Evolutionary conservation across 2,329 filamentous ascomycete species (phyloP).

Genomic region (Harringtonia aguacate): DNA sequence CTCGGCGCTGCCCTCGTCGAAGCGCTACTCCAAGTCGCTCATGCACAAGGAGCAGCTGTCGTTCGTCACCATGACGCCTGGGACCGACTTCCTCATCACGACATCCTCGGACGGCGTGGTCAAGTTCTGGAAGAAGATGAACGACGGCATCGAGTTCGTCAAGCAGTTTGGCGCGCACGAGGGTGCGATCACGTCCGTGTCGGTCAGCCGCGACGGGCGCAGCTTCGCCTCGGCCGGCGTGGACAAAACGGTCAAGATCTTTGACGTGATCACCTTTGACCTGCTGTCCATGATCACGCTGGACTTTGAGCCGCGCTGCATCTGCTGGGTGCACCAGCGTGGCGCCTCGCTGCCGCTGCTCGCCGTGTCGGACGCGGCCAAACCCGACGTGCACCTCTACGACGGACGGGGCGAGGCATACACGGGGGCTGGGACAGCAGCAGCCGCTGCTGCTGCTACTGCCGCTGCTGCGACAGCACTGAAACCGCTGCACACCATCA

Average conservation of each 20-base stretch:
- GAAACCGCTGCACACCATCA: conserved; percentile 68
- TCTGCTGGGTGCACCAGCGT: conserved; percentile 87
- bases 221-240: conserved; percentile 83
- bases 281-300: conserved; percentile 73
- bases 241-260: conserved; percentile 73
- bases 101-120: conserved; percentile 91
- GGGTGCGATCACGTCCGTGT: conserved; percentile 74
- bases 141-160: conserved; percentile 86
- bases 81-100: conserved; percentile 92
- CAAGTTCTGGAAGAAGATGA: conserved; percentile 98
- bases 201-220: conserved; percentile 77
- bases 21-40: conserved; percentile 84
- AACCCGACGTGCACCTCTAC: conserved; percentile 68
- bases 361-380: conserved; percentile 68
- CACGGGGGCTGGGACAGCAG: conserved; percentile 18
- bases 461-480: too few species aligned
- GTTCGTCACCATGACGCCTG: conserved; percentile 78
- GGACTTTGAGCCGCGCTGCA: conserved; percentile 60
- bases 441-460: conserved; percentile 16
- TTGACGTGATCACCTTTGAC: conserved; percentile 78
- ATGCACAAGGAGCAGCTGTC: conserved; percentile 97
- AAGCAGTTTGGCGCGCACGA: conserved; percentile 93
- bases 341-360: conserved; percentile 82
- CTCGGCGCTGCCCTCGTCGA: conserved; percentile 70
- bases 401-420: conserved; percentile 75